phyloP scores from a whole-genome alignment of 768 basidiomycete genomes.

The Auriculariales sp. region DNA sequence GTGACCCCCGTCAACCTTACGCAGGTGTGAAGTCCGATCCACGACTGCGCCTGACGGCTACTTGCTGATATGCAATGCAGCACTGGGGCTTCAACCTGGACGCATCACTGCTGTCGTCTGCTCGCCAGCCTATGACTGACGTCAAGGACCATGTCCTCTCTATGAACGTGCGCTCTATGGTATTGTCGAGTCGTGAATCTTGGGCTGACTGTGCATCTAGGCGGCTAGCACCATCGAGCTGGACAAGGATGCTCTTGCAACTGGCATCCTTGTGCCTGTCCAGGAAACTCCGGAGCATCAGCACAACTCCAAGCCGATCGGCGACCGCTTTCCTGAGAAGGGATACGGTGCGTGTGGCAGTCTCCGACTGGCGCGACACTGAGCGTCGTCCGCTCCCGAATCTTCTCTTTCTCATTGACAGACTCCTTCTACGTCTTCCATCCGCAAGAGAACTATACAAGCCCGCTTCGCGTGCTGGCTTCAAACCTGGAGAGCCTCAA shows the following conservation, averaged over 20 bases:
- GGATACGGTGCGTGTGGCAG: constrained; percentile 45
- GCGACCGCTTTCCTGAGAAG: constrained; percentile 36
- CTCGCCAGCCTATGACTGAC: constrained; percentile 25
- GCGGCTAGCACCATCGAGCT: constrained; percentile 40
- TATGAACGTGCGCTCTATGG: constrained; percentile 22
- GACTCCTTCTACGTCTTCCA: constrained; percentile 55
- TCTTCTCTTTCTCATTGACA: constrained; percentile 13
- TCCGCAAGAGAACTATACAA: too few species aligned
- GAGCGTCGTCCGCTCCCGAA: not conserved
- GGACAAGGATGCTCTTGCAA: constrained; percentile 33
- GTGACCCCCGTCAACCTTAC: constrained; percentile 68
- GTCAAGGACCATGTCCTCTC: constrained; percentile 35
- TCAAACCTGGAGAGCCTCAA: constrained; percentile 29
- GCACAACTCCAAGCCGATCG: constrained; percentile 37
- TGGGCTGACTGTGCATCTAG: constrained; percentile 18
- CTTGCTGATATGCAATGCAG: constrained; percentile 20
- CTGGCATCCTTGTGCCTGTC: constrained; percentile 34
- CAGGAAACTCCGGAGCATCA: constrained; percentile 33
- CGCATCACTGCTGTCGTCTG: constrained; percentile 33
- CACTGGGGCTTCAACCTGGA: constrained; percentile 79
- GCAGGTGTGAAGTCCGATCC: constrained; percentile 30
- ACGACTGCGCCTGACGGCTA: not conserved
- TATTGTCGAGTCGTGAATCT: constrained; percentile 26
- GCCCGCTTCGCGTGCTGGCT: constrained; percentile 35
- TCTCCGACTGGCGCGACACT: not conserved